These are phyloP conservation scores for Pyrenochaeta sp. DNA, from an alignment of 2,329 filamentous ascomycete species.

Conservation along the genomic window DNA sequence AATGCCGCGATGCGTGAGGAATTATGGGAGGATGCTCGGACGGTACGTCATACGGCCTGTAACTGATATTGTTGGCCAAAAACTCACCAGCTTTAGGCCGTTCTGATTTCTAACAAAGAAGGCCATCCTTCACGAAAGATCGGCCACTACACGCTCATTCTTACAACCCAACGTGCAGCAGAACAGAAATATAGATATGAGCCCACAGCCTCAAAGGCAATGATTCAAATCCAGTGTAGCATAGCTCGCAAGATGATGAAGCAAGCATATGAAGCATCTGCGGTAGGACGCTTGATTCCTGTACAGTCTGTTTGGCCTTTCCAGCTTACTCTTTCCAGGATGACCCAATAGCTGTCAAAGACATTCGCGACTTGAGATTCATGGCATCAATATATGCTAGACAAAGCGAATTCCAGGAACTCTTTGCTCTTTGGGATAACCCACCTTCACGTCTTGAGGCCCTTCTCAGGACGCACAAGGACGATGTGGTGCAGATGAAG, in stretches of 20 bases:
- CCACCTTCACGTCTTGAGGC: conserved; percentile 22
- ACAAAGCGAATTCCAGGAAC: conserved; percentile 30
- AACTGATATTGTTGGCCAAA: background rate
- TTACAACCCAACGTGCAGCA: conserved; percentile 37
- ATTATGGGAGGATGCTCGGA: conserved; percentile 46
- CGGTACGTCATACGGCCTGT: conserved; percentile 26
- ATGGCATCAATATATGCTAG: conserved; percentile 40
- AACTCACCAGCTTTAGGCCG: conserved; percentile 31
- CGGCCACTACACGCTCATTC: conserved; percentile 35
- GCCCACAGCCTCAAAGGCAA: conserved; percentile 22
- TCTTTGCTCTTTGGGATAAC: conserved; percentile 33
- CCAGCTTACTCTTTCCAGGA: conserved; percentile 26
- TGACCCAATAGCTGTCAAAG: conserved; percentile 34
- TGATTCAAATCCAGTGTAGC: conserved; percentile 24
- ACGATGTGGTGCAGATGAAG: conserved; percentile 30
- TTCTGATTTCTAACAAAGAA: conserved; percentile 39
- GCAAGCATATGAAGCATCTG: conserved; percentile 34
- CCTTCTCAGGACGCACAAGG: conserved; percentile 28
- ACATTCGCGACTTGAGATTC: conserved; percentile 44
- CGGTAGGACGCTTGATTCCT: conserved; percentile 16
- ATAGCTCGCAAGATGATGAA: conserved; percentile 34
- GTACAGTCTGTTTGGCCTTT: background rate
- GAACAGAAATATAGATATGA: conserved; percentile 28
- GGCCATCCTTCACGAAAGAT: conserved; percentile 28
- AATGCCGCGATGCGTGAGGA: conserved; percentile 35